Percentiles rank a stretch among this genome's conserved stretches.
Conservation (phyloP, 2,329 filamentous ascomycete genomes). For the Mycosphaerelloides madeirae region DNA sequence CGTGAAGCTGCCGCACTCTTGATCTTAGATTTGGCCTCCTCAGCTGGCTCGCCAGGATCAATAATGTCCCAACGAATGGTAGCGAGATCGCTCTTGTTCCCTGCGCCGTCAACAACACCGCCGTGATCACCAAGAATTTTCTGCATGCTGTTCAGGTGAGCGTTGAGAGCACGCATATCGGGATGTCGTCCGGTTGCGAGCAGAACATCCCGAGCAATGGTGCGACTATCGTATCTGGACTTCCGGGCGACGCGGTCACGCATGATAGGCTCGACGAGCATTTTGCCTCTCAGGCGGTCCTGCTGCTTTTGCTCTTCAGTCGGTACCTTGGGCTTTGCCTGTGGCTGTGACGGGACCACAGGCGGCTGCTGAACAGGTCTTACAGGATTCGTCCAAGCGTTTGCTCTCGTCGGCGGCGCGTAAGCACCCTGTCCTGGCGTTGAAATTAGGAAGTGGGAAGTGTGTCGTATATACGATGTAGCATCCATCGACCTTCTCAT, state of each 20-base stretch:
- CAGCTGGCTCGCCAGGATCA: slow-evolving; percentile 50
- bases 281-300: slow-evolving; percentile 30
- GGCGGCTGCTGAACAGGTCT: neutral
- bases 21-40: slow-evolving; percentile 15
- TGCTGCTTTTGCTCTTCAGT: slow-evolving; percentile 26
- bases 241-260: slow-evolving; percentile 45
- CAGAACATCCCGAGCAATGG: slow-evolving; percentile 60
- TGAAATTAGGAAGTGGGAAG: no score
- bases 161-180: slow-evolving; percentile 54
- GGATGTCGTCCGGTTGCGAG: slow-evolving; percentile 60
- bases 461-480: slow-evolving; percentile 3
- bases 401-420: neutral
- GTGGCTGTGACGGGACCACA: slow-evolving; percentile 5
- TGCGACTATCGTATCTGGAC: slow-evolving; percentile 55
- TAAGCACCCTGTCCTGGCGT: no score
- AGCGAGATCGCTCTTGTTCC: slow-evolving; percentile 45
- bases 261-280: slow-evolving; percentile 44
- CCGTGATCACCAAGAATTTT: slow-evolving; percentile 36
- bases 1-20: slow-evolving; percentile 8
- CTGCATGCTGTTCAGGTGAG: slow-evolving; percentile 47
- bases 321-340: slow-evolving; percentile 21
- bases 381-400: no score
- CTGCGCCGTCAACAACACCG: slow-evolving; percentile 34
- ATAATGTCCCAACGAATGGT: slow-evolving; percentile 60
- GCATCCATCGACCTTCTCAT: slow-evolving; percentile 16